Evolutionary conservation across 2,329 filamentous ascomycete genomes (phyloP).

Genomic region (Setomelanomma holmii): DNA sequence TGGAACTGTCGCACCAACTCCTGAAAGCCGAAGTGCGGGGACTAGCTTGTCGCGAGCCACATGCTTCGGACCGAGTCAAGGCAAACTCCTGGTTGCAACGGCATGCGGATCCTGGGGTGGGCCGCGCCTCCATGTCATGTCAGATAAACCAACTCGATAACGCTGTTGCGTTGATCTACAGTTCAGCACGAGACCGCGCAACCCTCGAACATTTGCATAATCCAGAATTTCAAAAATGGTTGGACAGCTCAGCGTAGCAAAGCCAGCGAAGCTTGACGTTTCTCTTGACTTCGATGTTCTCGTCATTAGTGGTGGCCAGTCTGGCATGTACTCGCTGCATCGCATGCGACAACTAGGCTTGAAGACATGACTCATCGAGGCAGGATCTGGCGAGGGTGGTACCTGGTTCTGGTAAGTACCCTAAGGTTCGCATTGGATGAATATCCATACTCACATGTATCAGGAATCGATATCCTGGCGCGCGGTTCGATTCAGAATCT

Average conservation of each 20-base stretch:
- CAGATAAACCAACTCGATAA: background rate
- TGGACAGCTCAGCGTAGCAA: constrained; percentile 12
- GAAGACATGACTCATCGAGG: constrained; percentile 36
- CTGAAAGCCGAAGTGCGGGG: background rate
- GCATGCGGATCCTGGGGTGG: background rate
- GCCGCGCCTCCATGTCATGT: background rate
- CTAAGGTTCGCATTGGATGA: background rate
- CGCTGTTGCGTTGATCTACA: too few species aligned
- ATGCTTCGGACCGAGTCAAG: background rate
- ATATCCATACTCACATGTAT: constrained; percentile 5
- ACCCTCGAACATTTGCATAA: too few species aligned
- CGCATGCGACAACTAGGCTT: constrained; percentile 43
- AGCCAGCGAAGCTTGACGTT: constrained; percentile 16
- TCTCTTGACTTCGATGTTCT: constrained; percentile 32
- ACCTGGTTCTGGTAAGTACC: constrained; percentile 43
- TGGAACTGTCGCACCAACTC: background rate
- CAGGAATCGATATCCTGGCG: constrained; percentile 57
- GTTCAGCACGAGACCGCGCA: too few species aligned
- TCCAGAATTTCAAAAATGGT: constrained; percentile 15
- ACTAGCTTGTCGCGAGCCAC: background rate
- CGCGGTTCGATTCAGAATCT: constrained; percentile 57
- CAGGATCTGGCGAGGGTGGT: constrained; percentile 46
- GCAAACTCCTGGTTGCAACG: background rate
- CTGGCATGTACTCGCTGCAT: constrained; percentile 46
- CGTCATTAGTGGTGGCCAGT: constrained; percentile 43